These are phyloP conservation scores for Chlorella sp. DNA, from an alignment of 139 green algal species.

Conservation along the genomic window DNA sequence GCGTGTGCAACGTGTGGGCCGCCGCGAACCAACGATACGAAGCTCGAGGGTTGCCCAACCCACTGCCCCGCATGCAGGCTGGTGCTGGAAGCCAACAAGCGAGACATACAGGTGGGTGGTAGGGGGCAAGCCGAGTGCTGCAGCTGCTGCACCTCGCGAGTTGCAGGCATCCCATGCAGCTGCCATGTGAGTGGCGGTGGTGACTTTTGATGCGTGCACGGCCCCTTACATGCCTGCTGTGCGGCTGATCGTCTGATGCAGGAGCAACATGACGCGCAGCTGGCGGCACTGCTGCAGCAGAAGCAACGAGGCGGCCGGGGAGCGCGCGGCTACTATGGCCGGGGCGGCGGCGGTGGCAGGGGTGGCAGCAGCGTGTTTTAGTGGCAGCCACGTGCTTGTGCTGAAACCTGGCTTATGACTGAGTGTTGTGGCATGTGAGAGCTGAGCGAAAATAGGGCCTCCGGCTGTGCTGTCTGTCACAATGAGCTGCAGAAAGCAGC, in stretches of 20 bases:
- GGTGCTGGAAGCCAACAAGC: constrained; percentile 65
- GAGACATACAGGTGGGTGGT: constrained; percentile 19
- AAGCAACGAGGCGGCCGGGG: background rate
- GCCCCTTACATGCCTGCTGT: background rate
- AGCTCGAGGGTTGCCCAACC: no score
- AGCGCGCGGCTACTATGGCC: constrained; percentile 11
- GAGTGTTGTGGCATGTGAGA: background rate
- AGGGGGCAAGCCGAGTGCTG: no score
- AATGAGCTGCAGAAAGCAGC: background rate
- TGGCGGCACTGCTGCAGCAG: constrained; percentile 13
- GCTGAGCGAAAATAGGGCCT: background rate
- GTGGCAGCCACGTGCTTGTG: background rate
- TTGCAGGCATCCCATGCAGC: background rate
- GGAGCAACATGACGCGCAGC: constrained; percentile 27
- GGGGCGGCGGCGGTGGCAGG: constrained; percentile 5
- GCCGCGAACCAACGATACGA: no score
- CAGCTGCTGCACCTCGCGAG: no score
- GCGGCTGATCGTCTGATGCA: background rate
- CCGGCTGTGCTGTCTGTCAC: background rate
- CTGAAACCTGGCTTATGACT: background rate
- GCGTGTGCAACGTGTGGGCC: no score
- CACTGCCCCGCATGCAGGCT: constrained; percentile 49
- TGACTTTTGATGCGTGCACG: no score
- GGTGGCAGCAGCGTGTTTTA: background rate
- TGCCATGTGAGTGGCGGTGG: no score